A percentile compares a stretch with the other conserved stretches of the same genome.
Conservation (phyloP, 106 monocot genomes). For the Narthecium ossifragum region DNA sequence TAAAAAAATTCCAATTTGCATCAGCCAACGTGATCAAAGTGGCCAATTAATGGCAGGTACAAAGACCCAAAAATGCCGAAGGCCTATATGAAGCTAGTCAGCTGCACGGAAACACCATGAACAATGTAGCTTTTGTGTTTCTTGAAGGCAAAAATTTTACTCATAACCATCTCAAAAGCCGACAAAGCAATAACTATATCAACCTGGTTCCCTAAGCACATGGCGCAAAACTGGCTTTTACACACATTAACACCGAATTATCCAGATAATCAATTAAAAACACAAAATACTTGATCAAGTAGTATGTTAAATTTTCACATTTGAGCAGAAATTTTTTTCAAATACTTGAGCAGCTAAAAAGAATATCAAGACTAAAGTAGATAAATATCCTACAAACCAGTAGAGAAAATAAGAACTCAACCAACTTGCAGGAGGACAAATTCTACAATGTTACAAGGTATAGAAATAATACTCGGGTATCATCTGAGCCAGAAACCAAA, state of each 20-base stretch:
- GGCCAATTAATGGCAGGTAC: too few relatives aligned
- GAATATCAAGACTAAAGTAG: background rate
- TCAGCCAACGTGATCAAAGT: too few relatives aligned
- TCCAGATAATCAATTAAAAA: background rate
- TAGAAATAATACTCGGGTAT: conserved; percentile 58
- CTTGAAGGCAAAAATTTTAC: too few relatives aligned
- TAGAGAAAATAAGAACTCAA: background rate
- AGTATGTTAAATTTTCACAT: background rate
- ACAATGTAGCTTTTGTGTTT: too few relatives aligned
- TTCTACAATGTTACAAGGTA: background rate
- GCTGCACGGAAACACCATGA: too few relatives aligned
- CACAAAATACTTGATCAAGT: background rate
- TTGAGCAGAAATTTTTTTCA: background rate
- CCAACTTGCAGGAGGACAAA: too few relatives aligned
- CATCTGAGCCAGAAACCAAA: conserved; percentile 93
- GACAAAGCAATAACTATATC: too few relatives aligned
- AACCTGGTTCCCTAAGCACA: too few relatives aligned
- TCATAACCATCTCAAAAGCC: too few relatives aligned
- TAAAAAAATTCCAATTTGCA: too few relatives aligned
- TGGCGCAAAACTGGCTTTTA: background rate
- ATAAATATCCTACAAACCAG: background rate
- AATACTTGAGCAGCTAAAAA: background rate
- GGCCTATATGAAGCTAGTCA: too few relatives aligned
- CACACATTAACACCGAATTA: background rate
- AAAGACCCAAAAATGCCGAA: too few relatives aligned